Base-by-base conservation (phyloP, 768 basidiomycete species). In the Panus rudis region DNA sequence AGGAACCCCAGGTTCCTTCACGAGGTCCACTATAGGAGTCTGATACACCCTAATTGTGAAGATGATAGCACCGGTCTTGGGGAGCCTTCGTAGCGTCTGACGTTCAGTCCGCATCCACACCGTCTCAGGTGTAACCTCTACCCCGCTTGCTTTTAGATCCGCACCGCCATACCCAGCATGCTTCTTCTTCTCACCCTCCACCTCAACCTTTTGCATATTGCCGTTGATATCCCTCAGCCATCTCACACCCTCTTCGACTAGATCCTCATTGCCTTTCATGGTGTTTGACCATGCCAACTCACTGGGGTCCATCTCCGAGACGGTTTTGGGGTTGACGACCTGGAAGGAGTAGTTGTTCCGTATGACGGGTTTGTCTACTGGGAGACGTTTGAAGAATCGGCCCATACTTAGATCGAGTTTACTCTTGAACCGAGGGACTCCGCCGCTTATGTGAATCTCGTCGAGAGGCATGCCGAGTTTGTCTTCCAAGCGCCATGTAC, bases 401-500 rank as follows among this genome's bases (percentile, higher is more conserved):
- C 72, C 75, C 65, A 86, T 69, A 52, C 79, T 81, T 23, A 60
- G 62, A 45, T 84, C 71, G 25, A 87, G 67, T 74, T 55, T 71
- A 61, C 57, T 80, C 79, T 81, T 48, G 28, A 47, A 86, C 60
- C 76, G 76, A 14, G 85, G 83, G 28, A 88, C 86, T 53, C 79
- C 66, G 21, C 87, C 85, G 21, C 71, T 67, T 42, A 66, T 61
- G 61, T 89, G 85, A 32, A 88, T 86, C 42, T 85, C 78, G 42
- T 85, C 79, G 27, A 88, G 64, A 17, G 78, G 68, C 52, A 79
- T 65, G 6, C 85, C 88, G 42, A 84, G 75, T 64, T 88, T 88
- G 62, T 88, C 84, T 49, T 72, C 58, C 63, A 88, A 69, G 14
- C 84, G 71, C 87, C 86, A 88, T 48, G 76, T 80, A 19, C 86